Conservation (phyloP, 352 stramenopile genomes). For the Globisporangium nagaii region DNA sequence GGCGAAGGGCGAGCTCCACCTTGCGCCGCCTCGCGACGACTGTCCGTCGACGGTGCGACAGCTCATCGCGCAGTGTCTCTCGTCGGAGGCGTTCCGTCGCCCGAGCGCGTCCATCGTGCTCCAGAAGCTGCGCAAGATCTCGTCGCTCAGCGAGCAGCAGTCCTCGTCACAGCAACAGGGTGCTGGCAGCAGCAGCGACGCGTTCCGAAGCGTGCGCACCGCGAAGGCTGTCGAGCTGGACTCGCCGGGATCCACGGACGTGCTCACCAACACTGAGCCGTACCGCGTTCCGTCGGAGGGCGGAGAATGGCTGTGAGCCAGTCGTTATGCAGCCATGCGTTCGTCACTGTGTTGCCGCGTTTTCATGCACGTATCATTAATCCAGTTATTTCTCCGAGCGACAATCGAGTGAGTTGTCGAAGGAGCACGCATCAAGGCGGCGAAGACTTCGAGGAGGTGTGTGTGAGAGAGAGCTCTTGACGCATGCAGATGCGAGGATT, state of each 20-base stretch:
- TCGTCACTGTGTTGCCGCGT: too few relatives aligned
- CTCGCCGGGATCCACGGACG: not conserved
- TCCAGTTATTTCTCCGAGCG: too few relatives aligned
- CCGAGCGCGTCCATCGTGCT: conserved; percentile 7
- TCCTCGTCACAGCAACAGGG: not conserved
- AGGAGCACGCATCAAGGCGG: too few relatives aligned
- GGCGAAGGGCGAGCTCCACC: conserved; percentile 1
- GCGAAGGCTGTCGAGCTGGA: not conserved
- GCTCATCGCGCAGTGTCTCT: conserved; percentile 13
- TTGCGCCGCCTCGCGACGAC: not conserved
- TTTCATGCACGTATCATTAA: too few relatives aligned
- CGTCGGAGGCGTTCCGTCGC: conserved; percentile 4
- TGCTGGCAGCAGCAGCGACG: not conserved
- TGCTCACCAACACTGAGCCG: not conserved
- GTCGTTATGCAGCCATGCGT: not conserved
- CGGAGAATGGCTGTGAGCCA: not conserved
- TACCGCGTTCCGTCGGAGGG: not conserved
- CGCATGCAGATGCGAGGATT: too few relatives aligned
- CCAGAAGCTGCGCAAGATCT: conserved; percentile 3
- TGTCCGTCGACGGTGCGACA: not conserved
- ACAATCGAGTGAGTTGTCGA: too few relatives aligned
- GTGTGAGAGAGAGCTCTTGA: too few relatives aligned
- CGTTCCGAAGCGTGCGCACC: not conserved
- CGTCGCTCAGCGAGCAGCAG: not conserved
- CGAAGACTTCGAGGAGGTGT: too few relatives aligned